Evolutionary conservation across 2,329 filamentous ascomycete genomes (phyloP).

Genomic region (Lasiodiplodia gonubiensis): DNA sequence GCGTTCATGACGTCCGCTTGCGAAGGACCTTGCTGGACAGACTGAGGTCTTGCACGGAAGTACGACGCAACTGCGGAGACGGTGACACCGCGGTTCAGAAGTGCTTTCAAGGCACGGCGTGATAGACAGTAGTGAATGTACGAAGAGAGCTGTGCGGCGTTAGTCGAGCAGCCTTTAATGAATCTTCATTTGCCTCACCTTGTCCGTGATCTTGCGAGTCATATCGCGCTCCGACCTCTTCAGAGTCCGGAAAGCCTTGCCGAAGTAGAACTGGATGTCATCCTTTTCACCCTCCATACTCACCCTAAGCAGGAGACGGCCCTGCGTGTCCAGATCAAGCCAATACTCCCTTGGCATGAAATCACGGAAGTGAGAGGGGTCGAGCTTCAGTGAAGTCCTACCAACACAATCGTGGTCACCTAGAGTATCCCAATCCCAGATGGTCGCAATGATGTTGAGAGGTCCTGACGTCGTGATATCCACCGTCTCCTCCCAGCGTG

Average conservation of each 20-base stretch:
- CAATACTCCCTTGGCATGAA: conserved; percentile 96
- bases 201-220: conserved; percentile 97
- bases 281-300: conserved; percentile 99
- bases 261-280: conserved; percentile 98
- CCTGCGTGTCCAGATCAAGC: conserved; percentile 96
- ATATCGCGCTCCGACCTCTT: conserved; percentile 97
- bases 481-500: conserved; percentile 95
- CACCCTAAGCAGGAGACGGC: conserved; percentile 83
- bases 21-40: conserved; percentile 63
- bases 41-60: conserved; percentile 59
- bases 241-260: conserved; percentile 91
- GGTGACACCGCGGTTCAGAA: conserved; percentile 75
- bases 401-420: conserved; percentile 98
- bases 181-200: conserved; percentile 62
- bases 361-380: conserved; percentile 95
- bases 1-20: conserved; percentile 79
- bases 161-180: conserved; percentile 25
- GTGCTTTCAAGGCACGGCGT: conserved; percentile 73
- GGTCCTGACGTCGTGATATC: conserved; percentile 93
- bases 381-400: conserved; percentile 95
- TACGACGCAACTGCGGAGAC: conserved; percentile 77
- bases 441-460: conserved; percentile 92
- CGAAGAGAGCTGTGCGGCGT: conserved; percentile 71
- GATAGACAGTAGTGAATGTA: conserved; percentile 93
- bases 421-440: conserved; percentile 98